Conservation (phyloP, 495 filamentous ascomycete genomes). For the Hypoxylon trugodes region DNA sequence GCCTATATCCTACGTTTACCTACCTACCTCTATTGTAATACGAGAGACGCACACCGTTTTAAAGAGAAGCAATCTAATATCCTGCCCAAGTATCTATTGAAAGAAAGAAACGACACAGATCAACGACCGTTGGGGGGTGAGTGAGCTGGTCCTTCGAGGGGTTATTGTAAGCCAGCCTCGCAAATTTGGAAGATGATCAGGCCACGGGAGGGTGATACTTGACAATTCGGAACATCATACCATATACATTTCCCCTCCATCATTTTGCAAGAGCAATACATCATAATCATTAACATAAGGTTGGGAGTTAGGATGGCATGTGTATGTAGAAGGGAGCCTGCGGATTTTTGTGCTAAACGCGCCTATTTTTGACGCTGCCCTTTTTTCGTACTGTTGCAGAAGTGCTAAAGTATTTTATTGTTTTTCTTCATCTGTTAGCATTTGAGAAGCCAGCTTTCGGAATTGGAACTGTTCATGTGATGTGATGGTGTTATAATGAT, state of each 20-base stretch:
- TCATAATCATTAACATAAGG: slow-evolving; percentile 29
- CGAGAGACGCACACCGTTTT: slow-evolving; percentile 31
- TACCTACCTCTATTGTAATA: slow-evolving; percentile 39
- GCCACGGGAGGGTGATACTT: slow-evolving; percentile 12
- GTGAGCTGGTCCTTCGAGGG: not conserved
- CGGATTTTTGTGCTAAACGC: slow-evolving; percentile 21
- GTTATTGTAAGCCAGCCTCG: not conserved
- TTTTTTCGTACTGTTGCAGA: not conserved
- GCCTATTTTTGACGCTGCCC: slow-evolving; percentile 4
- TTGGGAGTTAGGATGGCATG: slow-evolving; percentile 36
- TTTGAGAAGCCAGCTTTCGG: too few relatives aligned
- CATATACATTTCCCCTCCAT: slow-evolving; percentile 21
- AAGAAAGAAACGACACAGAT: slow-evolving; percentile 13
- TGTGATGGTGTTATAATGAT: too few relatives aligned
- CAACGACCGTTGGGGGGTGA: slow-evolving; percentile 9
- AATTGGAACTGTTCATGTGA: too few relatives aligned
- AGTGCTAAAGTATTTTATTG: slow-evolving; percentile 1
- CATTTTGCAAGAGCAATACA: slow-evolving; percentile 13
- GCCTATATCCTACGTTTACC: slow-evolving; percentile 35
- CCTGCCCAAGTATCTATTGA: too few relatives aligned
- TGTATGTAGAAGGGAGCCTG: slow-evolving; percentile 30
- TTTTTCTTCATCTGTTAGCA: slow-evolving; percentile 23
- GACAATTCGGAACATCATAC: slow-evolving; percentile 21
- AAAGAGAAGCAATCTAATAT: slow-evolving; percentile 32
- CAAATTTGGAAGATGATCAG: slow-evolving; percentile 32